phyloP scores from a whole-genome alignment of 1,139 yeast genomes.

The Saccharomyces hybrid region DNA sequence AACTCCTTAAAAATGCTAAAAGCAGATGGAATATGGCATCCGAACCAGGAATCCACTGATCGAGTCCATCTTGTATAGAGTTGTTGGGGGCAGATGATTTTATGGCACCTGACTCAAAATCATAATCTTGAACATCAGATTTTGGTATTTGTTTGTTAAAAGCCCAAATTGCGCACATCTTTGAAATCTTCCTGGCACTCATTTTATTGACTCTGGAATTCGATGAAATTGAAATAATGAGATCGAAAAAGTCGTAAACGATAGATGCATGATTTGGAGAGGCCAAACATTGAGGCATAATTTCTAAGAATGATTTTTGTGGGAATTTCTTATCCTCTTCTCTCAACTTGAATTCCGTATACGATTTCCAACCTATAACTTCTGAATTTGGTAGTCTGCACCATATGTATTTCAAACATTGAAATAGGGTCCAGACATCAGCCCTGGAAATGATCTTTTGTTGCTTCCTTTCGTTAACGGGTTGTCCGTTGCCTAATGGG shows the following conservation, averaged over 20 bases:
- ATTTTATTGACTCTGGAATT: slow-evolving; percentile 72
- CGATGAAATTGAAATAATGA: slow-evolving; percentile 69
- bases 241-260: slow-evolving; percentile 77
- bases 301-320: slow-evolving; percentile 62
- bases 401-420: slow-evolving; percentile 79
- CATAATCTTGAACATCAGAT: slow-evolving; percentile 12
- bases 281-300: slow-evolving; percentile 75
- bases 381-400: slow-evolving; percentile 73
- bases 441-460: slow-evolving; percentile 39
- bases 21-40: slow-evolving; percentile 80
- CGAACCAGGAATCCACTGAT: slow-evolving; percentile 72
- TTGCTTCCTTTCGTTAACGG: slow-evolving; percentile 35
- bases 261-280: slow-evolving; percentile 87
- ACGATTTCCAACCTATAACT: slow-evolving; percentile 80
- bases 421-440: slow-evolving; percentile 61
- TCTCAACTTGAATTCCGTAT: slow-evolving; percentile 55
- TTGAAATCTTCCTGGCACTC: slow-evolving; percentile 71
- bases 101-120: slow-evolving; percentile 14
- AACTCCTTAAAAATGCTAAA: slow-evolving; percentile 68
- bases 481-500: slow-evolving; percentile 42
- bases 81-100: slow-evolving; percentile 18
- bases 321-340: slow-evolving; percentile 63
- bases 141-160: slow-evolving; percentile 38
- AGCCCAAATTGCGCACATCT: slow-evolving; percentile 87
- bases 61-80: slow-evolving; percentile 61